Evolutionary conservation across 2,329 filamentous ascomycete species (phyloP), one percentile per base, ranked within the genome.

Genomic region (Alternaria angustiovoidea): DNA sequence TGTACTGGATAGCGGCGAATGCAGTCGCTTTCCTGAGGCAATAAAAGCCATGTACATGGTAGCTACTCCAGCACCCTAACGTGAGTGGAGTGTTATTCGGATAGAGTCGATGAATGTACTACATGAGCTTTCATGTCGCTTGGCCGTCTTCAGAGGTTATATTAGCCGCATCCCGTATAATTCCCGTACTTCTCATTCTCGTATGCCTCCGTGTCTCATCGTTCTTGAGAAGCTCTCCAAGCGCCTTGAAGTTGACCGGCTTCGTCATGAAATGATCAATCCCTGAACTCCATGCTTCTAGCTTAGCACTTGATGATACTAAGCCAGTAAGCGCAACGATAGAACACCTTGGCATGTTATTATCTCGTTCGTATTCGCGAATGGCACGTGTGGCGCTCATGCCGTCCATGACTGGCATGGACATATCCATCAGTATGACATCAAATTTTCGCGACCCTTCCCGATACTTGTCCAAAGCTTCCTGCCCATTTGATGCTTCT

Each of bases 401-500:
- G 1, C 76, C 75, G 57, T 78, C 75, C 74, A 79, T 74, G 39
- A 77, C 68, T 2, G 75, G 75, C 75, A 78, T 78, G 1, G 74
- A 76, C 56, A 78, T 72, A 42, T 78, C 75, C 76, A 79, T 79
- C 1, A 78, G 28, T 28, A 79, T 72, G 26, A 69, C 59, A 16
- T 71, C 57, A 46, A 75, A 74, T 1, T 56, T 59, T 3, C 55
- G 22, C 2, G 53, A 7, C 1, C 34, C 48, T 18, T 62, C 51
- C 46, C 70, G 65, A 30, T 78, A 78, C 9, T 58, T 47, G 6
- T 70, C 54, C 2, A 78, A 42, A 1, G 76, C 76, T 59, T 76
- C 66, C 0, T 75, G 67, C 0, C 76, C 76, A 32, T 79, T 75
- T n/a, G 70, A 65, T 1, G 75, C 75, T 59, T 75, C 70, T 16